Conservation (phyloP, 2,329 filamentous ascomycete species). For the Gnomoniopsis sp. region DNA sequence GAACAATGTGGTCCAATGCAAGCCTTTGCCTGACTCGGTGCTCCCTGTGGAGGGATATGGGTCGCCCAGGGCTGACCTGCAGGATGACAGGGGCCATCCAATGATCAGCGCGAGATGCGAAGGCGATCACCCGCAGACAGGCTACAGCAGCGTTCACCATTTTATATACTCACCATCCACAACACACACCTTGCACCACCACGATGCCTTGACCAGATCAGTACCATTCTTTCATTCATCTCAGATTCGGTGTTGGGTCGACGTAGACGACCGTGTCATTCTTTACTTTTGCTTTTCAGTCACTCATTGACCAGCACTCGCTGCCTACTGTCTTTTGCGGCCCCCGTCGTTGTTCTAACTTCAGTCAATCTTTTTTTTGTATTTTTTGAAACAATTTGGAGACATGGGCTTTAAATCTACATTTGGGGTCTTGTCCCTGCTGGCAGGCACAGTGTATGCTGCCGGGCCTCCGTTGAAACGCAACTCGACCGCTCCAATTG, state of each 20-base stretch:
- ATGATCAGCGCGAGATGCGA: not conserved
- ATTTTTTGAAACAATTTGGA: too few relatives aligned
- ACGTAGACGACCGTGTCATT: not conserved
- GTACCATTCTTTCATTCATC: not conserved
- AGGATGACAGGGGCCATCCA: not conserved
- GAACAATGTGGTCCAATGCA: not conserved
- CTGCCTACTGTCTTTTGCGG: not conserved
- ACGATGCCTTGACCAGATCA: not conserved
- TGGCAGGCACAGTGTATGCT: not conserved
- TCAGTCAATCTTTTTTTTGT: not conserved
- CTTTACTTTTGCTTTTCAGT: constrained; percentile 1
- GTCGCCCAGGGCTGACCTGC: not conserved
- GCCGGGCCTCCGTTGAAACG: too few relatives aligned
- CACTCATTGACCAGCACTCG: not conserved
- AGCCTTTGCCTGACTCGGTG: not conserved
- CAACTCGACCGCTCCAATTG: not conserved
- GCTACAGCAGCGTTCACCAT: not conserved
- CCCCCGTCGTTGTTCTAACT: not conserved
- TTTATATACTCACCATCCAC: not conserved
- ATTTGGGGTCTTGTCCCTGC: not conserved
- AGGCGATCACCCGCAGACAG: not conserved
- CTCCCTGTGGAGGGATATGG: not conserved
- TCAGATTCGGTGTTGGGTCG: not conserved
- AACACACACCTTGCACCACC: too few relatives aligned
- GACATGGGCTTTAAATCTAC: not conserved